Conservation (phyloP, 306 rosid genomes). For the Sicyos baderoa region DNA sequence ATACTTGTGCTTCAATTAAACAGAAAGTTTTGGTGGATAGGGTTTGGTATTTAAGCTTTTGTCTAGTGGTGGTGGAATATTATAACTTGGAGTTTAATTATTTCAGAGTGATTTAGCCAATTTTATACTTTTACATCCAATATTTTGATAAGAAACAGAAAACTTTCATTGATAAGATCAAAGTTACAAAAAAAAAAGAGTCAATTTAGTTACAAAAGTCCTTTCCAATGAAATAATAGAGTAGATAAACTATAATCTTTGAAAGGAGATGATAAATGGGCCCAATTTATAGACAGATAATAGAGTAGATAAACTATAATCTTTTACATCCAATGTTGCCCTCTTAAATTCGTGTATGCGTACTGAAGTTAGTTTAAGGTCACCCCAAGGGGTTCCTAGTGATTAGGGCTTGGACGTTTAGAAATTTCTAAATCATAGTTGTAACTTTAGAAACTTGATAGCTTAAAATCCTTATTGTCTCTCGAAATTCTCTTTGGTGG, state of each 20-base stretch:
- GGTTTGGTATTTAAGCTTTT: not conserved
- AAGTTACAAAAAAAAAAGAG: too few species aligned
- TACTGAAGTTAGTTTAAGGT: not conserved
- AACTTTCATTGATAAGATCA: too few species aligned
- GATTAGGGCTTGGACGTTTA: not conserved
- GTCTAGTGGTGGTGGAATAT: not conserved
- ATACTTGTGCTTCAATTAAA: constrained; percentile 5
- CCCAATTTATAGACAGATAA: too few species aligned
- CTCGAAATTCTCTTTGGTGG: not conserved
- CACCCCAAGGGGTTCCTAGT: not conserved
- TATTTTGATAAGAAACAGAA: too few species aligned
- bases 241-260: too few species aligned
- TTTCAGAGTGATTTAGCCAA: not conserved
- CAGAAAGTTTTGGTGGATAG: not conserved
- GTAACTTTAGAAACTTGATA: not conserved
- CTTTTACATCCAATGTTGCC: too few species aligned
- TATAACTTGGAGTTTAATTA: not conserved
- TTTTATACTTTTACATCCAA: too few species aligned
- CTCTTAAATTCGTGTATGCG: too few species aligned
- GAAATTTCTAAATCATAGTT: not conserved
- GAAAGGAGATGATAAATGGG: too few species aligned
- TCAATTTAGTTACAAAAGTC: too few species aligned
- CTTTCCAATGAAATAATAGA: too few species aligned
- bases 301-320: too few species aligned
- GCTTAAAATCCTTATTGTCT: not conserved